Conservation (phyloP, 495 filamentous ascomycete species). For the Penicillium salamii region DNA sequence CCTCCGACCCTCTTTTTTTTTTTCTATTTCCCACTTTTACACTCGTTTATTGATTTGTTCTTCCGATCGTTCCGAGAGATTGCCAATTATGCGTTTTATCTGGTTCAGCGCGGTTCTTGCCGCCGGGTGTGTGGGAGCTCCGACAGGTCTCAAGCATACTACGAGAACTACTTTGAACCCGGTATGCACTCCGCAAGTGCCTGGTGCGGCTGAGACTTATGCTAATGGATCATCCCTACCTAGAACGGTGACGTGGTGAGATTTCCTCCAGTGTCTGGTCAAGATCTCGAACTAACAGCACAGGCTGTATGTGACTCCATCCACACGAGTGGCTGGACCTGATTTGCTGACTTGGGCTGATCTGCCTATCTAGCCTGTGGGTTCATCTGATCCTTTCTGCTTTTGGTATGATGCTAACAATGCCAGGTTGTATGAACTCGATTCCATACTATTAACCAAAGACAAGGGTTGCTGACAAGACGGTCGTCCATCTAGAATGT, state of each 20-base stretch:
- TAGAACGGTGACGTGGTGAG: constrained; percentile 14
- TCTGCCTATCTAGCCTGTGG: background rate
- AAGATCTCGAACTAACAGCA: background rate
- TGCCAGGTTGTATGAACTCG: background rate
- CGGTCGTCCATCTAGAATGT: background rate
- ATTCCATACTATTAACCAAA: background rate
- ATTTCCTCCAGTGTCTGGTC: background rate
- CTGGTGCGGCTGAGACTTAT: background rate
- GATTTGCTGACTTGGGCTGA: constrained; percentile 5
- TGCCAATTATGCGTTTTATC: background rate
- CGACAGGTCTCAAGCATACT: background rate
- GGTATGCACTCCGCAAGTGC: background rate
- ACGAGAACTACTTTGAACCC: background rate
- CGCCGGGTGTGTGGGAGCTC: background rate
- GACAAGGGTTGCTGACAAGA: background rate
- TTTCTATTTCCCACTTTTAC: background rate
- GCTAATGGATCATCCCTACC: constrained; percentile 3
- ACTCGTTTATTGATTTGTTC: background rate
- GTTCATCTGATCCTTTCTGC: background rate
- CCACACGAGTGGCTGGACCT: background rate
- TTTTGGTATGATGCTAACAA: background rate
- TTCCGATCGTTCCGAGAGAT: background rate
- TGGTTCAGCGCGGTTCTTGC: background rate
- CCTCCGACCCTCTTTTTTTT: background rate
- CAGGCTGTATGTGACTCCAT: constrained; percentile 10